Evolutionary conservation across 257 asterid species (phyloP).

Genomic region (Fraxinus americana): DNA sequence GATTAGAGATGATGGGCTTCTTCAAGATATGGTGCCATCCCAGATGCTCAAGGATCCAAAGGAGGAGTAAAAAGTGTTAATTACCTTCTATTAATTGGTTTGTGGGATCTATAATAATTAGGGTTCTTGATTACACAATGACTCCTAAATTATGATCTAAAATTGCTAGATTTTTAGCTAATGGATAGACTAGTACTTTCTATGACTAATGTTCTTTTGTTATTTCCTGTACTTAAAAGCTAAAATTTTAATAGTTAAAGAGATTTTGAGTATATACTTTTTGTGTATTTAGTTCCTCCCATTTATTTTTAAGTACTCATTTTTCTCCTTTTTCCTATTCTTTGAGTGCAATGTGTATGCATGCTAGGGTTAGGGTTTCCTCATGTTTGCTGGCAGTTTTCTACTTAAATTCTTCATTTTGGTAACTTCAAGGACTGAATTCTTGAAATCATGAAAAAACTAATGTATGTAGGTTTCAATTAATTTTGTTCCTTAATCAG

Average conservation of each 20-base stretch:
- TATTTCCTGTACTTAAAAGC: not conserved
- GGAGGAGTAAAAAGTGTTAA: conserved; percentile 40
- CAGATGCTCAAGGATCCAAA: conserved; percentile 45
- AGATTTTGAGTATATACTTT: not conserved
- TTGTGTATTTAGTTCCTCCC: not conserved
- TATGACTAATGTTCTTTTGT: not conserved
- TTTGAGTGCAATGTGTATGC: not conserved
- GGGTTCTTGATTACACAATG: not conserved
- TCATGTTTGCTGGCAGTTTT: not conserved
- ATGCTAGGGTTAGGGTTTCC: conserved; percentile 1
- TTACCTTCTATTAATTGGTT: not conserved
- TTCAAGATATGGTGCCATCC: conserved; percentile 77
- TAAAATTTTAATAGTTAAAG: not conserved
- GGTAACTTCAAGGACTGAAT: not conserved
- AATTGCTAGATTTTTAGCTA: not conserved
- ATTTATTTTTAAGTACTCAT: not conserved
- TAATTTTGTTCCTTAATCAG: not conserved
- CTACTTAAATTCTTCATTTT: not conserved
- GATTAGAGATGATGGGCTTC: conserved; percentile 72
- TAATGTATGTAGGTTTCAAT: not conserved
- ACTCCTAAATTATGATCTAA: not conserved
- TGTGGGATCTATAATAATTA: not conserved
- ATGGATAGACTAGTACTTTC: not conserved
- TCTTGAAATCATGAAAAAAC: not conserved
- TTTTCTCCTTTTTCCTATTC: not conserved